Percentiles rank a stretch among this genome's conserved stretches.
Evolutionary conservation across 331 rosid genomes (phyloP).

Genomic region (Erythrophleum ivorense): DNA sequence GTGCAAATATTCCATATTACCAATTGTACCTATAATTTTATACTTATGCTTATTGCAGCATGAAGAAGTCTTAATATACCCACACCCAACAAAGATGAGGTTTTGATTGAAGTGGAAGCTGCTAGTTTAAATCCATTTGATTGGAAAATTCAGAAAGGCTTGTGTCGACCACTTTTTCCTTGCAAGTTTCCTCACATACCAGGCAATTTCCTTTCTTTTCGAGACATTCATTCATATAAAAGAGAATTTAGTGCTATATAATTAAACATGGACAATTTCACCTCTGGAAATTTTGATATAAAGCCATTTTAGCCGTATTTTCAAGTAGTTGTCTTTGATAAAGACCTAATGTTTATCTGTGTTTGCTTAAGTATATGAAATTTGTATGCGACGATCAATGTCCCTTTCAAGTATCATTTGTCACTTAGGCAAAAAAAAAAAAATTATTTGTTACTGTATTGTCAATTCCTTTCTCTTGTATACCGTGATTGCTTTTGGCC

Average conservation of each 20-base stretch:
- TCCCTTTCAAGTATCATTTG: neutral
- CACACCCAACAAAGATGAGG: slow-evolving; percentile 44
- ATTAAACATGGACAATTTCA: too few species aligned
- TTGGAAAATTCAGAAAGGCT: slow-evolving; percentile 53
- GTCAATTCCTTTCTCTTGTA: neutral
- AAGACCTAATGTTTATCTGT: slow-evolving; percentile 1
- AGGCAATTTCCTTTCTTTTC: neutral
- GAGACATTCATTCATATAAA: too few species aligned
- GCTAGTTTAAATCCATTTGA: slow-evolving; percentile 55
- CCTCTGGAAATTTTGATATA: neutral
- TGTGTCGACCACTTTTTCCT: slow-evolving; percentile 46
- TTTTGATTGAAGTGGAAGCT: slow-evolving; percentile 52
- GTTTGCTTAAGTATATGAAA: slow-evolving; percentile 14
- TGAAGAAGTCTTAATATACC: slow-evolving; percentile 44
- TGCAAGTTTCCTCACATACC: slow-evolving; percentile 41
- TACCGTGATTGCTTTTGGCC: neutral
- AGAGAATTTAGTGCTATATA: too few species aligned
- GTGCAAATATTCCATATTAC: neutral
- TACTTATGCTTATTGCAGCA: slow-evolving; percentile 29
- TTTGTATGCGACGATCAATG: neutral
- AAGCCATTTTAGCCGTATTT: neutral
- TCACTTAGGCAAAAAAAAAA: neutral
- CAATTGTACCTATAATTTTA: too few species aligned
- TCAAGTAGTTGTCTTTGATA: neutral
- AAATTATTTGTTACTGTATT: too few species aligned